These are phyloP conservation scores for Ganoderma lucidum DNA, from an alignment of 1,284 basidiomycete species.

Conservation along the genomic window DNA sequence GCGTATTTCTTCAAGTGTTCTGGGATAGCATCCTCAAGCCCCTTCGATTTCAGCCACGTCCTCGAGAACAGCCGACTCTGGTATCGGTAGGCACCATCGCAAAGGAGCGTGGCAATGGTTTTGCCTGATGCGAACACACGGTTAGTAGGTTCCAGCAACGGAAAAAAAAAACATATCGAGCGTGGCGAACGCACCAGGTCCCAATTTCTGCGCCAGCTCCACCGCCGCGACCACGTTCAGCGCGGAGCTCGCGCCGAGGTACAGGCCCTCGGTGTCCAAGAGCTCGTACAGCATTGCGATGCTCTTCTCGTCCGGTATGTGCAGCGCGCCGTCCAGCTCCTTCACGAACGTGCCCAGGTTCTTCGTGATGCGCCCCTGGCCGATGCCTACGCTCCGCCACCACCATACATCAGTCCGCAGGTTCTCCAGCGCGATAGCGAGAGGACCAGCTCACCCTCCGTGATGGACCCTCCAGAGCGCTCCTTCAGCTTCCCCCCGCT, in stretches of 20 bases:
- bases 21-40: constrained; percentile 84
- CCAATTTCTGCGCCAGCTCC: constrained; percentile 88
- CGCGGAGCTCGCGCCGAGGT: constrained; percentile 96
- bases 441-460: constrained; percentile 76
- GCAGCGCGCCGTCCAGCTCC: constrained; percentile 84
- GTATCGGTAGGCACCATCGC: constrained; percentile 97
- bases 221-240: constrained; percentile 95
- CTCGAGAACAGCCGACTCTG: constrained; percentile 97
- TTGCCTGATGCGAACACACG: constrained; percentile 61
- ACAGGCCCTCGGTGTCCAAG: constrained; percentile 92
- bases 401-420: constrained; percentile 19
- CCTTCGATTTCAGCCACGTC: constrained; percentile 91
- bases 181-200: constrained; percentile 61
- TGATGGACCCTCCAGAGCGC: constrained; percentile 90
- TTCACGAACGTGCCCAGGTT: constrained; percentile 90
- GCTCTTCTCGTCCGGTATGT: constrained; percentile 89
- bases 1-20: constrained; percentile 89
- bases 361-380: constrained; percentile 96
- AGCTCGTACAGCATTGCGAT: constrained; percentile 96
- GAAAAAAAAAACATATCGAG: background rate
- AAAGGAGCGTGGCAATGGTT: constrained; percentile 90
- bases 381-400: constrained; percentile 72
- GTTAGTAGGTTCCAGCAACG: background rate
- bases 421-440: background rate
- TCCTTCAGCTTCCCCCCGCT: constrained; percentile 86